Conservation (phyloP, 2,329 filamentous ascomycete species). For the Lanzia echinophila region DNA sequence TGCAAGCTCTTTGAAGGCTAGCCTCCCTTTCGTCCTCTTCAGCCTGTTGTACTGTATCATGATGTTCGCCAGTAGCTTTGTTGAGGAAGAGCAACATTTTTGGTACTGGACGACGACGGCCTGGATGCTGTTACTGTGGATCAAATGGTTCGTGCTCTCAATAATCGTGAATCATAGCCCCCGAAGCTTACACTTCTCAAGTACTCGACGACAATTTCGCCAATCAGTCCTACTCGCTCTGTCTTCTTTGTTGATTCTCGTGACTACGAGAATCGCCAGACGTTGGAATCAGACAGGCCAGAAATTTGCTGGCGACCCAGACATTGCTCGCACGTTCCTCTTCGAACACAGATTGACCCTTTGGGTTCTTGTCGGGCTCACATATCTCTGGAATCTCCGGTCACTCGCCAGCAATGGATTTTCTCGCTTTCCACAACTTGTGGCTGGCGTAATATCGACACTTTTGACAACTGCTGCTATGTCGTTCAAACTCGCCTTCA, state of each 20-base stretch:
- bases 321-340: constrained; percentile 71
- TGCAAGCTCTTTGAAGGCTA: constrained; percentile 25
- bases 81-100: constrained; percentile 97
- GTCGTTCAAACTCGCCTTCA: constrained; percentile 86
- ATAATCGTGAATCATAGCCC: background rate
- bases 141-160: constrained; percentile 33
- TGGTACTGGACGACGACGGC: constrained; percentile 87
- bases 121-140: constrained; percentile 54
- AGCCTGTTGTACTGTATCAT: constrained; percentile 66
- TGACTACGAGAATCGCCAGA: constrained; percentile 58
- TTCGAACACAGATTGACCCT: constrained; percentile 57
- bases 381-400: constrained; percentile 52
- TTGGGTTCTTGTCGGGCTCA: constrained; percentile 65
- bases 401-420: constrained; percentile 23
- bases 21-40: constrained; percentile 43
- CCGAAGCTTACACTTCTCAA: constrained; percentile 16
- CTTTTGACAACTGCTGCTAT: constrained; percentile 51
- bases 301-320: constrained; percentile 85
- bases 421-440: constrained; percentile 22
- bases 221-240: constrained; percentile 13
- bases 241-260: constrained; percentile 43
- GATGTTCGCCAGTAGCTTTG: constrained; percentile 98
- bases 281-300: constrained; percentile 97
- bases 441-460: constrained; percentile 31
- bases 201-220: constrained; percentile 17